A percentile compares a stretch with the other conserved stretches of the same genome.
These are phyloP conservation scores for Allium sativum DNA, from an alignment of 106 monocot species.

Conservation along the genomic window DNA sequence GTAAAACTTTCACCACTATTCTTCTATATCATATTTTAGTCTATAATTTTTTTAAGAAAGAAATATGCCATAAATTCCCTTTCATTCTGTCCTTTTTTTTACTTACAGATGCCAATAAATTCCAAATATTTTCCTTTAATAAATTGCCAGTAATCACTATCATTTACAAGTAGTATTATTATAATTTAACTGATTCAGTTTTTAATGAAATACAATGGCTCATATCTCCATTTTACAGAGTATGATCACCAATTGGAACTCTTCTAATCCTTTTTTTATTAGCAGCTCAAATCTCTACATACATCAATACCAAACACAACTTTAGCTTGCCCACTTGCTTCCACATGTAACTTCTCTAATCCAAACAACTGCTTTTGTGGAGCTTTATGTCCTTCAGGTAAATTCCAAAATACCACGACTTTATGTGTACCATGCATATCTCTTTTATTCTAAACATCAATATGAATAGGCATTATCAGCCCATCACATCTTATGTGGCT, in stretches of 20 bases:
- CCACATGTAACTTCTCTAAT: conserved; percentile 61
- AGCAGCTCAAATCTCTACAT: conserved; percentile 53
- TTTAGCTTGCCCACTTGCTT: conserved; percentile 11
- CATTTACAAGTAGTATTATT: too few species aligned
- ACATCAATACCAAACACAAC: conserved; percentile 48
- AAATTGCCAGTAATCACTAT: too few species aligned
- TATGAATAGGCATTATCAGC: conserved; percentile 30
- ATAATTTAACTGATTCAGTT: background rate
- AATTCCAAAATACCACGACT: conserved; percentile 36
- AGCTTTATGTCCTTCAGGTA: conserved; percentile 15
- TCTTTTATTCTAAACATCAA: conserved; percentile 47
- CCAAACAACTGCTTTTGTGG: conserved; percentile 43
- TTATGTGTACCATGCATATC: conserved; percentile 40
- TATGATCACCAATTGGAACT: conserved; percentile 66
- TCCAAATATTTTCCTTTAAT: too few species aligned
- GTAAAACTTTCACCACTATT: too few species aligned
- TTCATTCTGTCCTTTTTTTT: background rate
- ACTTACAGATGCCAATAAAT: background rate
- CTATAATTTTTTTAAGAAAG: too few species aligned
- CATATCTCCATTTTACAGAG: conserved; percentile 48
- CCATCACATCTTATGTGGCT: conserved; percentile 32
- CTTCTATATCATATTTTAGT: too few species aligned
- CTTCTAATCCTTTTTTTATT: conserved; percentile 38
- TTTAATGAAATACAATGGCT: conserved; percentile 33
- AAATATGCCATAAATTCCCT: too few species aligned